Percentiles rank a stretch among this genome's conserved stretches.
Conservation (phyloP, 108 stramenopile species). For the Aurantiochytrium sp. region DNA sequence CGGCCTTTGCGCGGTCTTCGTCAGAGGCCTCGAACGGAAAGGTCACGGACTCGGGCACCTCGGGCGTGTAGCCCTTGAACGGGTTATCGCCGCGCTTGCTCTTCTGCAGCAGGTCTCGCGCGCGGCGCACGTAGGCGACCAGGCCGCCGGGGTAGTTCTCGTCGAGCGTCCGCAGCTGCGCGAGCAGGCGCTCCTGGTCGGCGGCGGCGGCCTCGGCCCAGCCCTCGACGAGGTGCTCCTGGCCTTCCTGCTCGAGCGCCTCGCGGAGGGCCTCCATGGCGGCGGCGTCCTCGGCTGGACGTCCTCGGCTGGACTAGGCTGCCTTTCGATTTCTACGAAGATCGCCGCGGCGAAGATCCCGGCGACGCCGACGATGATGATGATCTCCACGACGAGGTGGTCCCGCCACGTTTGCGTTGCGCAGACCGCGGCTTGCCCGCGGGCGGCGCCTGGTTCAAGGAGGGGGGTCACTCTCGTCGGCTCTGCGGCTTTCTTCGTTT, state of each 20-base stretch:
- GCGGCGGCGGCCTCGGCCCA: neutral
- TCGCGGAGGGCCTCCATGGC: neutral
- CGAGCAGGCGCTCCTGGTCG: neutral
- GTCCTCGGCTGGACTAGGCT: neutral
- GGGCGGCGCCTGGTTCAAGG: too few species aligned
- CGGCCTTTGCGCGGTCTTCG: constrained; percentile 38
- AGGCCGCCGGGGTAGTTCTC: constrained; percentile 87
- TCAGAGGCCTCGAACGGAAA: neutral
- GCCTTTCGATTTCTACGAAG: too few species aligned
- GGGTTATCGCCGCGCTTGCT: constrained; percentile 82
- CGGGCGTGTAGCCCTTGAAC: constrained; percentile 82
- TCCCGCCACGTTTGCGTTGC: too few species aligned
- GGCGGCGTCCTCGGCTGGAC: neutral
- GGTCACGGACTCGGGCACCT: constrained; percentile 50
- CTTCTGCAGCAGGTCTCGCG: constrained; percentile 73
- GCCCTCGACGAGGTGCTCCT: neutral
- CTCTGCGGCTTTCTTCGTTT: too few species aligned
- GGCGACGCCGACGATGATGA: too few species aligned
- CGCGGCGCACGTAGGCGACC: constrained; percentile 76
- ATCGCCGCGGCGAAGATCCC: too few species aligned
- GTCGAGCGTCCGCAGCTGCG: constrained; percentile 74
- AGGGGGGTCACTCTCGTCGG: too few species aligned
- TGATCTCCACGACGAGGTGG: too few species aligned
- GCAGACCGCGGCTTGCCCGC: too few species aligned
- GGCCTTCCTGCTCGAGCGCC: neutral